phyloP scores from a whole-genome alignment of 495 filamentous ascomycete genomes.

The Parachaetomium inaequale region DNA sequence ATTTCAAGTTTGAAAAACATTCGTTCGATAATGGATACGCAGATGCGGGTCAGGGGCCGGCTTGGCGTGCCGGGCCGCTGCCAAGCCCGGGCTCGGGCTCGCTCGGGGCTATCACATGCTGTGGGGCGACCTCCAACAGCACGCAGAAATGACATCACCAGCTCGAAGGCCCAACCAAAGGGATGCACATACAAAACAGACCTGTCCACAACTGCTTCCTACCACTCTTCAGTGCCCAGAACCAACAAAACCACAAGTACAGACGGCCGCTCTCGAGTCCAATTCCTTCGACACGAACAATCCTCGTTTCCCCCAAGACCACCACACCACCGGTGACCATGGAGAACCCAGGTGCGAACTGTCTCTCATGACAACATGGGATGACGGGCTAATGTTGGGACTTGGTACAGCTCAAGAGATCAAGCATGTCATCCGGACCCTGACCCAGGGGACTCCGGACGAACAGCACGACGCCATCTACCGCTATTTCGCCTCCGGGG shows the following conservation, averaged over 20 bases:
- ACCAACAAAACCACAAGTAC: too few species aligned
- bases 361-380: too few species aligned
- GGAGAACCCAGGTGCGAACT: slow-evolving; percentile 32
- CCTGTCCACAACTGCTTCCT: too few species aligned
- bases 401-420: slow-evolving; percentile 45
- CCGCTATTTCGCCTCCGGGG: slow-evolving; percentile 63
- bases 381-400: slow-evolving; percentile 12
- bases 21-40: too few species aligned
- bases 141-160: slow-evolving; percentile 23
- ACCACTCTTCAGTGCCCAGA: too few species aligned
- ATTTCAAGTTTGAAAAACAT: too few species aligned
- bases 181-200: background rate
- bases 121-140: background rate
- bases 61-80: slow-evolving; percentile 3
- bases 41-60: too few species aligned
- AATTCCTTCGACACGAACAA: too few species aligned
- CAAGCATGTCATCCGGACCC: slow-evolving; percentile 56
- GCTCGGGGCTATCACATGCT: background rate
- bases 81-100: background rate
- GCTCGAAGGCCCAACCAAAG: background rate
- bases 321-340: slow-evolving; percentile 10
- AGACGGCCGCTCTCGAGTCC: too few species aligned
- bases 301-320: background rate
- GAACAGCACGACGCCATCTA: slow-evolving; percentile 61
- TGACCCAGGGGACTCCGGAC: slow-evolving; percentile 62